A percentile compares a stretch with the other conserved stretches of the same genome.
These are phyloP conservation scores for Aureobasidium namibiae DNA, from an alignment of 2,329 filamentous ascomycete genomes.

Conservation along the genomic window DNA sequence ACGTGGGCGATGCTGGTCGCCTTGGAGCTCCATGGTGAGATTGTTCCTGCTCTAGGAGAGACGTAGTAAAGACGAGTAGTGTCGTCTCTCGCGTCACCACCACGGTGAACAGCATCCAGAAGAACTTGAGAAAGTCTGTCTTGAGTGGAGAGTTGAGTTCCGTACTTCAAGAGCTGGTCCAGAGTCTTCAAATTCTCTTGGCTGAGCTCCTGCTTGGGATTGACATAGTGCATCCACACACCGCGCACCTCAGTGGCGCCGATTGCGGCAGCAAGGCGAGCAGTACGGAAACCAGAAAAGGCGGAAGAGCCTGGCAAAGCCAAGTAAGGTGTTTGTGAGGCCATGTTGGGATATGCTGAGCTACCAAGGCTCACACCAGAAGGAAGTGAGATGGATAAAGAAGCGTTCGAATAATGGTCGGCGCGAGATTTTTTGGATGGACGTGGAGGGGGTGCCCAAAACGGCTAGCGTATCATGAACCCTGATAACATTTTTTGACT, in stretches of 20 bases:
- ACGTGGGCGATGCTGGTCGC: constrained; percentile 90
- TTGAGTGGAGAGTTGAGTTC: constrained; percentile 41
- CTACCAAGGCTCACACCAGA: constrained; percentile 13
- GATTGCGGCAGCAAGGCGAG: constrained; percentile 37
- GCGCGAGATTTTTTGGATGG: constrained; percentile 11
- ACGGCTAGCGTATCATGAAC: not conserved
- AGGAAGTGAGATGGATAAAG: constrained; percentile 6
- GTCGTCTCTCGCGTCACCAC: constrained; percentile 42
- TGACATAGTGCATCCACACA: constrained; percentile 45
- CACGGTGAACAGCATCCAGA: constrained; percentile 40
- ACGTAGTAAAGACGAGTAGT: constrained; percentile 58
- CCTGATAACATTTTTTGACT: not conserved
- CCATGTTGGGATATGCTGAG: constrained; percentile 14
- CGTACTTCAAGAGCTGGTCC: constrained; percentile 54
- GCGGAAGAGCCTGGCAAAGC: constrained; percentile 46
- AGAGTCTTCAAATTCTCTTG: constrained; percentile 43
- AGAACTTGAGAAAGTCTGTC: constrained; percentile 37
- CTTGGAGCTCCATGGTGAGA: constrained; percentile 96
- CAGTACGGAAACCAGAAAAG: constrained; percentile 44
- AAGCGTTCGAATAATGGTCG: constrained; percentile 4
- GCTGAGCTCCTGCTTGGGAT: constrained; percentile 33
- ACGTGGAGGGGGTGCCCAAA: constrained; percentile 1
- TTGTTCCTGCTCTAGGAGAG: constrained; percentile 67
- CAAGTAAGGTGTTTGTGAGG: constrained; percentile 27
- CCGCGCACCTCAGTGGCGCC: constrained; percentile 40